Conservation (phyloP, 176 grass and related monocot genomes). For the Oryza meridionalis region DNA sequence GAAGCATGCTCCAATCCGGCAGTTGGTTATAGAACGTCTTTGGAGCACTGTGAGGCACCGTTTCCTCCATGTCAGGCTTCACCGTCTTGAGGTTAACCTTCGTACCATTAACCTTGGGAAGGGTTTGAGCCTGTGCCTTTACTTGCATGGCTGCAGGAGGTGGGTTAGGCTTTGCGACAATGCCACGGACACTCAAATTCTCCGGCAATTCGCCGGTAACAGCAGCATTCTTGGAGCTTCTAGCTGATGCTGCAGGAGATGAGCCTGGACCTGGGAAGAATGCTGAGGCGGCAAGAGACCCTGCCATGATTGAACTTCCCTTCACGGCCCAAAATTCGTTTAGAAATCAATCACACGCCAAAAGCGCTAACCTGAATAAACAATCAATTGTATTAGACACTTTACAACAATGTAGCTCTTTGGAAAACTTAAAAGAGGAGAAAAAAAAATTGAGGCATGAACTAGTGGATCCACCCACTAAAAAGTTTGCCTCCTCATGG, state of each 20-base stretch:
- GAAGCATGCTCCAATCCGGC: background rate
- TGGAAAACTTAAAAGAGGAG: background rate
- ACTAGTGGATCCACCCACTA: background rate
- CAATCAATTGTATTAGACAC: background rate
- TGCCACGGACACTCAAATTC: slow-evolving; percentile 1
- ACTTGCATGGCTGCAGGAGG: background rate
- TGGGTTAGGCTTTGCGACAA: background rate
- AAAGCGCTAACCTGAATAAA: background rate
- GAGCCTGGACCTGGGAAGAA: background rate
- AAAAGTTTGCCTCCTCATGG: background rate
- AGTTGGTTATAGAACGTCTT: slow-evolving; percentile 4
- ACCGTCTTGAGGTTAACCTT: background rate
- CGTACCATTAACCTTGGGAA: slow-evolving; percentile 3
- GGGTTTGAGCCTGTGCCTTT: background rate
- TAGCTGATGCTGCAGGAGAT: background rate
- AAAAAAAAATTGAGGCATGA: background rate
- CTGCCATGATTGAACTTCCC: background rate
- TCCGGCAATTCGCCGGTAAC: background rate
- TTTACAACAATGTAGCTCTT: background rate
- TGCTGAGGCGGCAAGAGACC: background rate
- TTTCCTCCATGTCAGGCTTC: background rate
- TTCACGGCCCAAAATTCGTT: background rate
- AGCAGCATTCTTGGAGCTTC: background rate
- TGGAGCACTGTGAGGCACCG: background rate
- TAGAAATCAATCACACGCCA: background rate